Conservation (phyloP, 2,329 filamentous ascomycete species). For the Lasiodiplodia sp. region DNA sequence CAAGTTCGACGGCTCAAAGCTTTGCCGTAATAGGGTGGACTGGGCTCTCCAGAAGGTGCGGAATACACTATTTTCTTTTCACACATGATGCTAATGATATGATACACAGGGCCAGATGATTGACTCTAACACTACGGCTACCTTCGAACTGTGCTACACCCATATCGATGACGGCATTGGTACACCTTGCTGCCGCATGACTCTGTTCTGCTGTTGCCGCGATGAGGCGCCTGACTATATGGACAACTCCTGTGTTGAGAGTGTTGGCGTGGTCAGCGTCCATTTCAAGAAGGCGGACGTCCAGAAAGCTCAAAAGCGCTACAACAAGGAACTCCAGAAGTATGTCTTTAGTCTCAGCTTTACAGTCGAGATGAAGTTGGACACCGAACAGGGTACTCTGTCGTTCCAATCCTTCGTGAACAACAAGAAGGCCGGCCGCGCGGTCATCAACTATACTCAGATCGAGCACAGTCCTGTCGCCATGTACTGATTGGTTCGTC, state of each 20-base stretch:
- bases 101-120: neutral
- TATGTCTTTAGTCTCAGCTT: neutral
- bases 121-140: neutral
- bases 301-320: neutral
- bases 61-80: too few relatives aligned
- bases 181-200: neutral
- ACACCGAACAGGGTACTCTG: neutral
- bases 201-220: neutral
- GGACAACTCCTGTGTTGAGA: neutral
- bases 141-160: neutral
- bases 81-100: neutral
- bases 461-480: neutral
- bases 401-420: neutral
- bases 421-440: neutral
- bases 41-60: slow-evolving; percentile 11
- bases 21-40: neutral
- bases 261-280: neutral
- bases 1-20: neutral
- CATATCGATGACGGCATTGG: neutral
- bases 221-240: neutral
- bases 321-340: neutral
- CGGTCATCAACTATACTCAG: neutral
- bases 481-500: neutral
- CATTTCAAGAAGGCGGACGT: neutral
- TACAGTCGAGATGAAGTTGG: neutral